phyloP scores from a whole-genome alignment of 805 yeast species.

The Wickerhamiella australiensis region DNA sequence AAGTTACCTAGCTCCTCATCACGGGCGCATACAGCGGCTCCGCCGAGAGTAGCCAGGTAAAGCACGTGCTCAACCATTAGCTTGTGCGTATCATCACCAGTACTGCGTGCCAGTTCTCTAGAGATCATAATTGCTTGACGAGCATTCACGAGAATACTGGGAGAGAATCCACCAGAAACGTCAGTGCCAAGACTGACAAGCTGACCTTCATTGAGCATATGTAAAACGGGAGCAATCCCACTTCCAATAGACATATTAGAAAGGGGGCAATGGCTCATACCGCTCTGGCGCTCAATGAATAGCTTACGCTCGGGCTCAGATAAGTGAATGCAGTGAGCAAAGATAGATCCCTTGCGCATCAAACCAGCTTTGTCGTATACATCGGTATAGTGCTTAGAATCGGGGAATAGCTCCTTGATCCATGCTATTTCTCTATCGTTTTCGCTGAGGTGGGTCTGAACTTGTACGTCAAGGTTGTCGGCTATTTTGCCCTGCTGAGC shows the following conservation, averaged over 20 bases:
- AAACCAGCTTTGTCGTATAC: conserved; percentile 60
- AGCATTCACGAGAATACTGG: conserved; percentile 52
- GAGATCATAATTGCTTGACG: conserved; percentile 63
- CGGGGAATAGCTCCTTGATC: conserved; percentile 64
- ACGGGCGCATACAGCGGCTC: conserved; percentile 63
- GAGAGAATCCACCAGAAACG: conserved; percentile 64
- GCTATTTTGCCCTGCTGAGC: conserved; percentile 49
- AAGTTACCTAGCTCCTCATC: conserved; percentile 54
- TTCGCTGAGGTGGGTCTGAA: conserved; percentile 89
- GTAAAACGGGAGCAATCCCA: conserved; percentile 76
- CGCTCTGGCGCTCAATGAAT: conserved; percentile 44
- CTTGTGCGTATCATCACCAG: conserved; percentile 36
- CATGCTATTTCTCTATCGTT: conserved; percentile 61
- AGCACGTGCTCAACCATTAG: conserved; percentile 59
- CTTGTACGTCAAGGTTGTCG: conserved; percentile 39
- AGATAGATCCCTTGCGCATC: conserved; percentile 51
- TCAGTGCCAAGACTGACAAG: conserved; percentile 77
- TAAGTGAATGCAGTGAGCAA: conserved; percentile 85
- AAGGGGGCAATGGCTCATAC: conserved; percentile 87
- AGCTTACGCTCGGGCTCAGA: conserved; percentile 49
- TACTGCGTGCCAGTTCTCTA: conserved; percentile 52
- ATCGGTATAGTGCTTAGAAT: conserved; percentile 52
- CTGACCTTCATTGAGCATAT: conserved; percentile 50
- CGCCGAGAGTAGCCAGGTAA: conserved; percentile 78
- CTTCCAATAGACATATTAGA: conserved; percentile 79